These are phyloP conservation scores for Collybia nuda DNA, from an alignment of 768 basidiomycete genomes.

Conservation along the genomic window DNA sequence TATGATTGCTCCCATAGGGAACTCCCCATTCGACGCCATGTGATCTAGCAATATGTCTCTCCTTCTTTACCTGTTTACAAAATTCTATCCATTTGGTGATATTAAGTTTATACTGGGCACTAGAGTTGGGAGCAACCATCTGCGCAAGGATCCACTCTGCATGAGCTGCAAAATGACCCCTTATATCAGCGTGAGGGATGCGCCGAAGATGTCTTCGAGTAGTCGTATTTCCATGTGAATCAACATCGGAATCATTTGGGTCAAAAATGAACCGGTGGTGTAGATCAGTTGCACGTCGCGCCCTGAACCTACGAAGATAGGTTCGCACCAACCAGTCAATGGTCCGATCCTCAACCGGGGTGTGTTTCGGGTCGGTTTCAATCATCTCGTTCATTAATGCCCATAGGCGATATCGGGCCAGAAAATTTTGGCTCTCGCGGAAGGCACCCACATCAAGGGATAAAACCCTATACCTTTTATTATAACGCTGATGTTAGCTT, in stretches of 20 bases:
- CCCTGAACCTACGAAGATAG: slow-evolving; percentile 31
- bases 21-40: slow-evolving; percentile 29
- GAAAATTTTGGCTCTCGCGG: slow-evolving; percentile 42
- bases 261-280: slow-evolving; percentile 34
- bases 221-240: slow-evolving; percentile 23
- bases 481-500: slow-evolving; percentile 1
- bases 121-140: slow-evolving; percentile 30
- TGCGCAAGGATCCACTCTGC: slow-evolving; percentile 60
- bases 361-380: slow-evolving; percentile 26
- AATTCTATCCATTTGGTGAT: slow-evolving; percentile 48
- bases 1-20: slow-evolving; percentile 24
- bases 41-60: slow-evolving; percentile 28
- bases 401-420: slow-evolving; percentile 50
- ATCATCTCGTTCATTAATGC: slow-evolving; percentile 46
- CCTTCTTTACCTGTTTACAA: slow-evolving; percentile 27
- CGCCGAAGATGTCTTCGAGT: slow-evolving; percentile 43
- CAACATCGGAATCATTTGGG: slow-evolving; percentile 24
- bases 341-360: slow-evolving; percentile 35
- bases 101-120: slow-evolving; percentile 33
- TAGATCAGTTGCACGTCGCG: slow-evolving; percentile 16
- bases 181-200: slow-evolving; percentile 51
- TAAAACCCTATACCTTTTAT: slow-evolving; percentile 39
- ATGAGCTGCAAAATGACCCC: slow-evolving; percentile 51
- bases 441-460: slow-evolving; percentile 47
- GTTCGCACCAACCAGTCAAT: slow-evolving; percentile 49